Conservation (phyloP, 177 flowering plant genomes). For the Vitis hybrid region DNA sequence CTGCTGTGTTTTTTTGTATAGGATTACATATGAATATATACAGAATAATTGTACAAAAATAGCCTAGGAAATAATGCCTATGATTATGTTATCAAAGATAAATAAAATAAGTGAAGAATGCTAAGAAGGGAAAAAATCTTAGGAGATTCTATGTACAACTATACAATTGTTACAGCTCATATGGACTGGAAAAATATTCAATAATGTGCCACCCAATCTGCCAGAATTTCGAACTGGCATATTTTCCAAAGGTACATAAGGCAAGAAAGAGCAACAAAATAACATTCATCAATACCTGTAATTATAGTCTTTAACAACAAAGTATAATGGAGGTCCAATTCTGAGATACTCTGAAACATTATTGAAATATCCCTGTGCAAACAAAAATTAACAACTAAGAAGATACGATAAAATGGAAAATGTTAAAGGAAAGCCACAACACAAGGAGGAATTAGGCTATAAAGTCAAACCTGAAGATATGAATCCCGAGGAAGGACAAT, state of each 20-base stretch:
- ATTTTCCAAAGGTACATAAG: neutral
- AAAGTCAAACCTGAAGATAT: constrained; percentile 69
- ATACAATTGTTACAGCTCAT: no score
- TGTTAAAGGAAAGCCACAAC: neutral
- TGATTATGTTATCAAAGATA: no score
- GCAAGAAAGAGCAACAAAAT: neutral
- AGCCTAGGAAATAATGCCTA: no score
- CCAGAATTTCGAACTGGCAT: no score
- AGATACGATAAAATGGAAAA: neutral
- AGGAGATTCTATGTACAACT: no score
- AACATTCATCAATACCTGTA: constrained; percentile 51
- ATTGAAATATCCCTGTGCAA: constrained; percentile 68
- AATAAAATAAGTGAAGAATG: no score
- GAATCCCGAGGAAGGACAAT: constrained; percentile 90
- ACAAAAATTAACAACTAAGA: neutral
- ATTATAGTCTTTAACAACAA: constrained; percentile 79
- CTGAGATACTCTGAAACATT: constrained; percentile 68
- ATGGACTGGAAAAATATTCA: neutral
- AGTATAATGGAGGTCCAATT: constrained; percentile 83
- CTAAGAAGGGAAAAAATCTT: no score
- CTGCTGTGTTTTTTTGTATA: no score
- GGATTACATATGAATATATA: no score
- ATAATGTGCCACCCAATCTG: neutral
- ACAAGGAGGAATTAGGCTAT: neutral
- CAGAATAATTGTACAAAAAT: no score